Evolutionary conservation across 805 yeast species (phyloP).

Genomic region (Hanseniaspora clermontiae): DNA sequence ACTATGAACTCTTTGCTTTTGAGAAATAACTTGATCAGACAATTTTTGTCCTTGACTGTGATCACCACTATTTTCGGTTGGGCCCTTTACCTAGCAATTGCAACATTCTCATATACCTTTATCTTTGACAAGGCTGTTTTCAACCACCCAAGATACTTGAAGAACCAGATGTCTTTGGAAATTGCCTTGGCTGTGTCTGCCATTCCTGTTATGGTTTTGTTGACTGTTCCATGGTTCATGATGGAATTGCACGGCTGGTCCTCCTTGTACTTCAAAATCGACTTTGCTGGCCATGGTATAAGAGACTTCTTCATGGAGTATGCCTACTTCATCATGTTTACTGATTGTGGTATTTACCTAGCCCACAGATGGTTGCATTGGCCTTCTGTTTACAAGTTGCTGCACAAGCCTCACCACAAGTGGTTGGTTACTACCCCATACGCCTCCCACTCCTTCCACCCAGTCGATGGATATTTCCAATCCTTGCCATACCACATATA

Average conservation of each 20-base stretch:
- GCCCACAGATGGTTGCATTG: conserved; percentile 90
- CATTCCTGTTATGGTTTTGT: conserved; percentile 76
- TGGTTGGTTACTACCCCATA: conserved; percentile 98
- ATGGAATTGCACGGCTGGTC: conserved; percentile 77
- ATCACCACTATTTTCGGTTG: conserved; percentile 76
- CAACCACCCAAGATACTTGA: conserved; percentile 90
- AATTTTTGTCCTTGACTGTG: conserved; percentile 49
- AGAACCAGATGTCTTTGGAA: conserved; percentile 82
- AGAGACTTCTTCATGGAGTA: conserved; percentile 51
- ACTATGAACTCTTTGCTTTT: conserved; percentile 57
- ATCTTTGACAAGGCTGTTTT: conserved; percentile 81
- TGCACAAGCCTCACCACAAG: conserved; percentile 97
- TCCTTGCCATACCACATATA: conserved; percentile 85
- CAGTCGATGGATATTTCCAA: conserved; percentile 90
- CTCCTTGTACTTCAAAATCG: conserved; percentile 52
- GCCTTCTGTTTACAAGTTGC: conserved; percentile 70
- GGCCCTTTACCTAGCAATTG: conserved; percentile 63
- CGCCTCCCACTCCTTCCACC: conserved; percentile 98
- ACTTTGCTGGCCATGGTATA: conserved; percentile 57
- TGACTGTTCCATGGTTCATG: conserved; percentile 85
- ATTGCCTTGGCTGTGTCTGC: conserved; percentile 65
- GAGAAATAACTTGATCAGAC: conserved; percentile 64
- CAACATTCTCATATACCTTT: conserved; percentile 60
- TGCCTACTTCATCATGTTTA: conserved; percentile 75
- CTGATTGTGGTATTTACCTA: conserved; percentile 84